Percentiles rank a stretch among this genome's conserved stretches.
Conservation (phyloP, 139 green algal species). For the Monoraphidium neglectum region DNA sequence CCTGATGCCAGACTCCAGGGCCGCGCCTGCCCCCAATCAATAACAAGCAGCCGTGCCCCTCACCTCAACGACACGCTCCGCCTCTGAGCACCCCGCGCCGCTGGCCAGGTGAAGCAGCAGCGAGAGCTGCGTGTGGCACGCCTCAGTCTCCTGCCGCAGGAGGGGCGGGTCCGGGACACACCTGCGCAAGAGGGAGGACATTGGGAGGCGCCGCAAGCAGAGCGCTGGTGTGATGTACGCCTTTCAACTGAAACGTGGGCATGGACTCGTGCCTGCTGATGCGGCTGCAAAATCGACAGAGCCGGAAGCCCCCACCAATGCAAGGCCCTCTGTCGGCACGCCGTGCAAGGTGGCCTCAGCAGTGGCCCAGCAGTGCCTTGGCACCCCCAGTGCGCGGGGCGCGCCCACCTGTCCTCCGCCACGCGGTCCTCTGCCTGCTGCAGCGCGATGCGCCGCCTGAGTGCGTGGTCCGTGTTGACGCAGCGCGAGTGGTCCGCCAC, state of each 20-base stretch:
- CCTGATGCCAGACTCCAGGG: not conserved
- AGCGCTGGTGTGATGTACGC: too few relatives aligned
- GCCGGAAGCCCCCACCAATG: too few relatives aligned
- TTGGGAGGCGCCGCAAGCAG: too few relatives aligned
- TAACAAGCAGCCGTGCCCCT: not conserved
- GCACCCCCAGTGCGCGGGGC: too few relatives aligned
- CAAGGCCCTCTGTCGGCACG: too few relatives aligned
- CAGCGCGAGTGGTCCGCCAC: slow-evolving; percentile 66
- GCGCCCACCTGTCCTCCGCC: slow-evolving; percentile 31
- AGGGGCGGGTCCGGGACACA: slow-evolving; percentile 88
- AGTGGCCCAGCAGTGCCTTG: too few relatives aligned
- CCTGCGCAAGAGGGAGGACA: too few relatives aligned
- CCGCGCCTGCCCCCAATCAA: not conserved
- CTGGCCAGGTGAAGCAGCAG: slow-evolving; percentile 68
- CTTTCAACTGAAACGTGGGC: not conserved
- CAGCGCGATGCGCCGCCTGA: slow-evolving; percentile 64
- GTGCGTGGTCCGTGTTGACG: slow-evolving; percentile 69
- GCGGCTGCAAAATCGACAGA: not conserved
- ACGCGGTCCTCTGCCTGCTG: slow-evolving; percentile 69
- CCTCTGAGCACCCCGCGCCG: slow-evolving; percentile 4
- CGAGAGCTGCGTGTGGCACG: slow-evolving; percentile 82
- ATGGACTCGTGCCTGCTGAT: not conserved
- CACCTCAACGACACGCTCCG: slow-evolving; percentile 1
- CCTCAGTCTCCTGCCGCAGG: slow-evolving; percentile 90
- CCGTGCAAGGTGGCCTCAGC: too few relatives aligned